Conservation (phyloP, 208 protist genomes). For the Acanthamoeba sp. region DNA sequence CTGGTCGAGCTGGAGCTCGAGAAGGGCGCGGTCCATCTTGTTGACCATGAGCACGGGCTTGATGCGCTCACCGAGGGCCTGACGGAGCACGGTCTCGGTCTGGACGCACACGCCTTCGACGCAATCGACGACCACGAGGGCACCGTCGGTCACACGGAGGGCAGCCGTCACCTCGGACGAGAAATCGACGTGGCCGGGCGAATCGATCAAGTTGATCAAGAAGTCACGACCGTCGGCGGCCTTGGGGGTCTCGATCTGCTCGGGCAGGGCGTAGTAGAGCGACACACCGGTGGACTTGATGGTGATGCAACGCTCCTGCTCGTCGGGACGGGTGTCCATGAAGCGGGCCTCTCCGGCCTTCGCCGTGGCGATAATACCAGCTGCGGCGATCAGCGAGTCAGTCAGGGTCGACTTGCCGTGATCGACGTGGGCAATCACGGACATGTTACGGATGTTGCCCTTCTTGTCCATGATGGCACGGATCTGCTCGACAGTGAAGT, state of each 20-base stretch:
- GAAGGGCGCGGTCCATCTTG: constrained; percentile 98
- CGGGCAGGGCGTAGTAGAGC: constrained; percentile 97
- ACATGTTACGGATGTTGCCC: constrained; percentile 96
- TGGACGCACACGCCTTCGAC: constrained; percentile 99
- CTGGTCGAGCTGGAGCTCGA: constrained; percentile 86
- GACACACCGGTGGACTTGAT: constrained; percentile 99
- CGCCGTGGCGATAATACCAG: constrained; percentile 96
- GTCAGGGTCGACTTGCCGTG: constrained; percentile 98
- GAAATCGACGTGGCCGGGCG: constrained; percentile 99
- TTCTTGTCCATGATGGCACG: constrained; percentile 94
- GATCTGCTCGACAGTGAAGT: constrained; percentile 94
- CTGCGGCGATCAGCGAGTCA: constrained; percentile 96
- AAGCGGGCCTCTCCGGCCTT: constrained; percentile 94
- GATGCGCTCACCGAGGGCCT: constrained; percentile 98
- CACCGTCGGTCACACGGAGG: constrained; percentile 99
- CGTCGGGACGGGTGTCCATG: constrained; percentile 96
- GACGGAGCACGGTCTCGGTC: constrained; percentile 99
- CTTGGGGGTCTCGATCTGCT: constrained; percentile 82
- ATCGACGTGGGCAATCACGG: constrained; percentile 94
- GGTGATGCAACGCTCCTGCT: constrained; percentile 99
- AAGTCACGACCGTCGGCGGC: constrained; percentile 84
- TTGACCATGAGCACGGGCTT: constrained; percentile 99
- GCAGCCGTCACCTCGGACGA: constrained; percentile 99
- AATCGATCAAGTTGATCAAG: constrained; percentile 99
- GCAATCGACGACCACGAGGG: constrained; percentile 99